Evolutionary conservation across 495 filamentous ascomycete species (phyloP).

Genomic region (Trichoderma reesei): DNA sequence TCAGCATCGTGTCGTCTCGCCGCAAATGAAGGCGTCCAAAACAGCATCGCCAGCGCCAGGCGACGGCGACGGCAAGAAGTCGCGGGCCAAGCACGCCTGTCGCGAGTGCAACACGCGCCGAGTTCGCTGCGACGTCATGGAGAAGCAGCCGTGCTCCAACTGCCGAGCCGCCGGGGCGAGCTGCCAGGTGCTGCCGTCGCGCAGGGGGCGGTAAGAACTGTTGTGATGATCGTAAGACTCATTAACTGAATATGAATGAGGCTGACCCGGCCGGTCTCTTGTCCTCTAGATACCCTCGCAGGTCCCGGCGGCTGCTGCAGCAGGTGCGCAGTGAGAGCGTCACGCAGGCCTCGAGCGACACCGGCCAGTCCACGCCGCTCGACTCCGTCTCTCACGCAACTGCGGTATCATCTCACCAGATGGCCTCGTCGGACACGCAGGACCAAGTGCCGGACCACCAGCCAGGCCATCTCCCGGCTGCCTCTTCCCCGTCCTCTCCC

Average conservation of each 20-base stretch:
- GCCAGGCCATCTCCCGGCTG: background rate
- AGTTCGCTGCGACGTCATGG: constrained; percentile 38
- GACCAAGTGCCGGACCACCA: background rate
- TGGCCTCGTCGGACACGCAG: background rate
- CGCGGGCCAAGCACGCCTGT: constrained; percentile 37
- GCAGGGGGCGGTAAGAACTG: constrained; percentile 31
- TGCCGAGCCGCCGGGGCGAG: constrained; percentile 28
- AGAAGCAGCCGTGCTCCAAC: constrained; percentile 35
- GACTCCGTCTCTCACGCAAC: background rate
- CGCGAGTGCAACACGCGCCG: constrained; percentile 36
- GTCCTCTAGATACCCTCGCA: background rate
- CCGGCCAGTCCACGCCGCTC: background rate
- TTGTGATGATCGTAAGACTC: too few species aligned
- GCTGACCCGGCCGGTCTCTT: too few species aligned
- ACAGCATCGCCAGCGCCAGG: background rate
- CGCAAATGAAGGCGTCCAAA: background rate
- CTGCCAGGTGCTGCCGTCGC: constrained; percentile 35
- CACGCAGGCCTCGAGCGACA: background rate
- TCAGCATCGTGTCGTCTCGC: background rate
- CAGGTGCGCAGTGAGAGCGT: background rate
- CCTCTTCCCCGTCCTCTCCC: background rate
- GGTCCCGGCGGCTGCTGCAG: background rate
- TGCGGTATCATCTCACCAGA: background rate
- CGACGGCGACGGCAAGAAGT: constrained; percentile 8
- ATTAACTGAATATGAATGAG: background rate